Base-by-base conservation (phyloP, 1,139 yeast species). In the Geotrichum cucujoidarum region DNA sequence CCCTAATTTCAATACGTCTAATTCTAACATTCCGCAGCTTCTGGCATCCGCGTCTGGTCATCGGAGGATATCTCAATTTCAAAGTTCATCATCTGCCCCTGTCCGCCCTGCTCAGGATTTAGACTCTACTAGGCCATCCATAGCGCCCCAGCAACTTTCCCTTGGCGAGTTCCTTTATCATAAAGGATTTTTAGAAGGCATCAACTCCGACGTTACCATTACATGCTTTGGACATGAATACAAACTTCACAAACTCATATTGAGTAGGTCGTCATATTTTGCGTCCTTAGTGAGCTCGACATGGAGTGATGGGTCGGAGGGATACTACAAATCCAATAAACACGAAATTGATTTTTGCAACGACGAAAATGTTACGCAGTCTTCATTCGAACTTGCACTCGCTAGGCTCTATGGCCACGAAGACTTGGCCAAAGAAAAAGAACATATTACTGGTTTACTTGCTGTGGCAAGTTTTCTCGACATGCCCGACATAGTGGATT, bases 381-480 rank as follows among this genome's bases (percentile, higher is more conserved):
- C 69, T 22, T 69, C 77, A 6, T 75, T 75, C 57, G 78, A 74
- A 42, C 59, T 71, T 33, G 75, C 74, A 0, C 55, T 75, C 2
- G 68, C 71, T 1, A 56, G 73, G 34, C 58, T 76, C 5, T 76
- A 76, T 53, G 80, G 79, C 2, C 69, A 68, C 1, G 49, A 58
- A 2, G 69, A 70, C 41, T 41, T 57, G 1, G 59, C 59, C 13
- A 59, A 61, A 13, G 75, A 70, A 43, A 57, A 57, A 13, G 53
- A 58, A 18, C 62, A 68, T 18, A 64, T 73, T 7, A 63, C 68
- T 47, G 66, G 65, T 21, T 60, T 75, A 64, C 67, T 77, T 45
- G 78, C 78, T 1, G 66, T 75, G 10, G 78, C 78, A 0, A 76
- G 71, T 47, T 77, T 71, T 54, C 58, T 77, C 32, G 77, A 71